These are phyloP conservation scores for Beverwykella pulmonaria DNA, from an alignment of 495 filamentous ascomycete species.

Conservation along the genomic window DNA sequence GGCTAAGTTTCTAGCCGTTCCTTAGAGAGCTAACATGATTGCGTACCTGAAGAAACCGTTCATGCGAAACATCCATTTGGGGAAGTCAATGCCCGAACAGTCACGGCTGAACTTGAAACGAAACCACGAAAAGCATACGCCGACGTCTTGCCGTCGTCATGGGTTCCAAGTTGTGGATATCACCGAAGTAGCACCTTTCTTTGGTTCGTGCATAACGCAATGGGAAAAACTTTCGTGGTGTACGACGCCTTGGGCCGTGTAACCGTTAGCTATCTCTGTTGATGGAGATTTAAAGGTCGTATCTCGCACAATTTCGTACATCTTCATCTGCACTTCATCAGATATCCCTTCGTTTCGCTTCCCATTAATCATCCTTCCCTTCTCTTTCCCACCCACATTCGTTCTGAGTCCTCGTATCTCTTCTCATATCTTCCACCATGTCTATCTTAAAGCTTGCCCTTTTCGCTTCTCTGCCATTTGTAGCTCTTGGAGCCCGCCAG, in stretches of 20 bases:
- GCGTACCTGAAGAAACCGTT: background rate
- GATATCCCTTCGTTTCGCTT: background rate
- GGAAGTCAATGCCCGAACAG: background rate
- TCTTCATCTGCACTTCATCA: background rate
- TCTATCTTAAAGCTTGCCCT: background rate
- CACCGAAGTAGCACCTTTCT: background rate
- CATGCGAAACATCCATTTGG: conserved; percentile 6
- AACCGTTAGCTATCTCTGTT: background rate
- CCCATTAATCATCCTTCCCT: background rate
- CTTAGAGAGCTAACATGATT: background rate
- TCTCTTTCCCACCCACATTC: background rate
- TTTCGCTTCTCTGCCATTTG: conserved; percentile 6
- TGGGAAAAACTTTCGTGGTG: background rate
- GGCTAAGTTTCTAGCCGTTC: background rate
- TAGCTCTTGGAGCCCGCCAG: conserved; percentile 2
- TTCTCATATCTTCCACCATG: background rate
- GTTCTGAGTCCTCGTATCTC: background rate
- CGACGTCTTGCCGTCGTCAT: background rate
- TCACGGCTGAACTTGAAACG: conserved; percentile 1
- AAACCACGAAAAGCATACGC: background rate
- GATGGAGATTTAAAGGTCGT: background rate
- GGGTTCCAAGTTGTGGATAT: background rate
- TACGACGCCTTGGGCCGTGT: background rate
- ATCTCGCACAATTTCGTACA: conserved; percentile 1
- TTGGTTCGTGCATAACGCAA: background rate